Percentiles rank a stretch among this genome's conserved stretches.
phyloP scores from a whole-genome alignment of 2,329 filamentous ascomycete species.

The Colletotrichum destructivum region DNA sequence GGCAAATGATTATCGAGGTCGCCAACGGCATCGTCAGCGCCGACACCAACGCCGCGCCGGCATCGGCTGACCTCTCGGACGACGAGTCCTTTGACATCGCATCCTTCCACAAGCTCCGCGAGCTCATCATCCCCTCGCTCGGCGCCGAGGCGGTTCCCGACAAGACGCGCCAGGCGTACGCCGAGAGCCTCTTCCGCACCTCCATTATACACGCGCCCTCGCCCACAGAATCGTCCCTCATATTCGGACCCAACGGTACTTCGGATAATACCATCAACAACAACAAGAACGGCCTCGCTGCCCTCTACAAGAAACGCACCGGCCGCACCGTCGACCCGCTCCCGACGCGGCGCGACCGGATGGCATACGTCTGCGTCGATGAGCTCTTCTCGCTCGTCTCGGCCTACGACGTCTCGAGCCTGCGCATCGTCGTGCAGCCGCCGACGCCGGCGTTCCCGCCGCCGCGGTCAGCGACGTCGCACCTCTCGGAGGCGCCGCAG shows the following conservation, averaged over 20 bases:
- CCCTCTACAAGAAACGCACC: slow-evolving; percentile 75
- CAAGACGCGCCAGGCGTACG: slow-evolving; percentile 77
- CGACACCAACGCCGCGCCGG: slow-evolving; percentile 65
- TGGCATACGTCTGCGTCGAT: slow-evolving; percentile 86
- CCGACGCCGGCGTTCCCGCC: slow-evolving; percentile 61
- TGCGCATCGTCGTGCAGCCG: slow-evolving; percentile 58
- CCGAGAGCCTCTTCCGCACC: slow-evolving; percentile 82
- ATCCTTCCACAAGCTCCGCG: slow-evolving; percentile 78
- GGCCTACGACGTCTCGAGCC: slow-evolving; percentile 59
- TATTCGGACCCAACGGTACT: slow-evolving; percentile 63
- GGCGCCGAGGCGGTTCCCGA: slow-evolving; percentile 78
- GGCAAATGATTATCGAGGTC: slow-evolving; percentile 77
- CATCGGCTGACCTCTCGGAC: slow-evolving; percentile 65
- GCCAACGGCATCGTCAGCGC: slow-evolving; percentile 79
- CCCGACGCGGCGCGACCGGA: slow-evolving; percentile 76
- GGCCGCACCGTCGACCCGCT: slow-evolving; percentile 81
- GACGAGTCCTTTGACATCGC: slow-evolving; percentile 88
- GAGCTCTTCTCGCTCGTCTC: slow-evolving; percentile 82
- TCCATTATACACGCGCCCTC: slow-evolving; percentile 83
- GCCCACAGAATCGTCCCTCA: slow-evolving; percentile 67
- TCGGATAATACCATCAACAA: slow-evolving; percentile 46
- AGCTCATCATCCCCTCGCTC: slow-evolving; percentile 81
- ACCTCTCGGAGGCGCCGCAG: slow-evolving; percentile 48
- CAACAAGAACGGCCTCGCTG: slow-evolving; percentile 67
- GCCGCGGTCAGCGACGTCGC: slow-evolving; percentile 36